Conservation (phyloP, 2,329 filamentous ascomycete species). For the Talaromyces verruculosus region DNA sequence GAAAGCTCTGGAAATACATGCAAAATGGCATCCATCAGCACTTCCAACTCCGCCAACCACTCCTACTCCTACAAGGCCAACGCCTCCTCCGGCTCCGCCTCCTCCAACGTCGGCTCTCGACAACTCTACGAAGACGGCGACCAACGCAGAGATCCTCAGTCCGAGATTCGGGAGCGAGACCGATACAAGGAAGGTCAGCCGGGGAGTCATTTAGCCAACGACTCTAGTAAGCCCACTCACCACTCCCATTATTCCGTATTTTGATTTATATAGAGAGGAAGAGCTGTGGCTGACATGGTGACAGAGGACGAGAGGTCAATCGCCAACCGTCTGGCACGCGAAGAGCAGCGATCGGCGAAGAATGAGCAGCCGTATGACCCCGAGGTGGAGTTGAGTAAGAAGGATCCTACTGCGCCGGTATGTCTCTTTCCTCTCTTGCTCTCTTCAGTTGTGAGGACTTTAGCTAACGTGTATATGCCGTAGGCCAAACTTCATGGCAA, state of each 20-base stretch:
- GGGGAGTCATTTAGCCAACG: conserved; percentile 66
- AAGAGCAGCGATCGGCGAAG: conserved; percentile 32
- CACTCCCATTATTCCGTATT: not conserved
- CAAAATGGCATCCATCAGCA: conserved; percentile 4
- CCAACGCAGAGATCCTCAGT: conserved; percentile 64
- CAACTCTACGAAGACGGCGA: conserved; percentile 73
- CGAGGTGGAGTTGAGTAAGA: conserved; percentile 42
- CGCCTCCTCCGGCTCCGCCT: conserved; percentile 13
- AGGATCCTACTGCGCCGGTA: conserved; percentile 46
- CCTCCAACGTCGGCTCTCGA: conserved; percentile 65
- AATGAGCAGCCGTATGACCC: conserved; percentile 29
- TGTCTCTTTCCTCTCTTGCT: conserved; percentile 19
- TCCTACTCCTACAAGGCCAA: not conserved
- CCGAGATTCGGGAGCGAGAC: conserved; percentile 53
- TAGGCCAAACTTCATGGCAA: conserved; percentile 50
- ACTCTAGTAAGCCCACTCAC: conserved; percentile 61
- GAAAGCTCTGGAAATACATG: too few relatives aligned
- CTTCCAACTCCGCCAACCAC: not conserved
- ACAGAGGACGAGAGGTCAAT: conserved; percentile 48
- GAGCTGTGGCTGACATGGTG: not conserved
- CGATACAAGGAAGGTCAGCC: conserved; percentile 71
- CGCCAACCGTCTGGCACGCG: conserved; percentile 38
- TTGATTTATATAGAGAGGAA: too few relatives aligned
- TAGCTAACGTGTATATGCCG: not conserved
- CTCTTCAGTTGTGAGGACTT: too few relatives aligned